Evolutionary conservation across 257 asterid genomes (phyloP).

Genomic region (Petrea volubilis): DNA sequence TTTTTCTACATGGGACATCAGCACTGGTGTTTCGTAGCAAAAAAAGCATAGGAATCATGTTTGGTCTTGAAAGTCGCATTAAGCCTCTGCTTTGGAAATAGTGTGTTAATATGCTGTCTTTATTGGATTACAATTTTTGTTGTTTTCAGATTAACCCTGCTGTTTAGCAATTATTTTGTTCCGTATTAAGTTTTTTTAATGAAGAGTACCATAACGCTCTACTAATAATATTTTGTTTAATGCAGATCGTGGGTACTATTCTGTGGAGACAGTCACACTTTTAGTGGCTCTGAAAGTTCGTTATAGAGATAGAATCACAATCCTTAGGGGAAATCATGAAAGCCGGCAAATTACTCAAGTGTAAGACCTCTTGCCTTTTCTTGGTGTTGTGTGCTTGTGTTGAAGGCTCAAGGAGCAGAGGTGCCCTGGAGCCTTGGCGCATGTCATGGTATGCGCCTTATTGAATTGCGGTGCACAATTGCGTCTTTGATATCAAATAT

Average conservation of each 20-base stretch:
- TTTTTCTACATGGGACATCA: background rate
- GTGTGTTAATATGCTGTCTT: background rate
- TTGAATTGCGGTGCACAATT: conserved; percentile 1
- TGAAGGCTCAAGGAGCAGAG: conserved; percentile 10
- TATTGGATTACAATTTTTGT: background rate
- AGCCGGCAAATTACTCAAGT: conserved; percentile 99
- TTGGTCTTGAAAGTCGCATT: background rate
- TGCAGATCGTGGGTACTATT: conserved; percentile 99
- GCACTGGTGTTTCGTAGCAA: background rate
- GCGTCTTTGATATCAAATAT: background rate
- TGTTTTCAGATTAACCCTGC: conserved; percentile 4
- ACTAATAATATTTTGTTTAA: conserved; percentile 28
- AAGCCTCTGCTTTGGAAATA: background rate
- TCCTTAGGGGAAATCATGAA: conserved; percentile 96
- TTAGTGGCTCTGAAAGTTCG: conserved; percentile 98
- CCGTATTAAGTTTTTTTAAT: background rate
- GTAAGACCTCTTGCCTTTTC: conserved; percentile 56
- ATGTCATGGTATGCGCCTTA: background rate
- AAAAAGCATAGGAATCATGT: background rate
- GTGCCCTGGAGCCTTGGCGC: conserved; percentile 17
- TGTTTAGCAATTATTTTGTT: background rate
- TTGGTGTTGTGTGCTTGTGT: conserved; percentile 17
- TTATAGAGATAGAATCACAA: conserved; percentile 94
- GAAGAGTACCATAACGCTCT: conserved; percentile 10
- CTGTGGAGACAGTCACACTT: conserved; percentile 96